Percentiles rank a stretch among this genome's conserved stretches.
These are phyloP conservation scores for Esteya vermicola DNA, from an alignment of 2,329 filamentous ascomycete species.

Conservation along the genomic window DNA sequence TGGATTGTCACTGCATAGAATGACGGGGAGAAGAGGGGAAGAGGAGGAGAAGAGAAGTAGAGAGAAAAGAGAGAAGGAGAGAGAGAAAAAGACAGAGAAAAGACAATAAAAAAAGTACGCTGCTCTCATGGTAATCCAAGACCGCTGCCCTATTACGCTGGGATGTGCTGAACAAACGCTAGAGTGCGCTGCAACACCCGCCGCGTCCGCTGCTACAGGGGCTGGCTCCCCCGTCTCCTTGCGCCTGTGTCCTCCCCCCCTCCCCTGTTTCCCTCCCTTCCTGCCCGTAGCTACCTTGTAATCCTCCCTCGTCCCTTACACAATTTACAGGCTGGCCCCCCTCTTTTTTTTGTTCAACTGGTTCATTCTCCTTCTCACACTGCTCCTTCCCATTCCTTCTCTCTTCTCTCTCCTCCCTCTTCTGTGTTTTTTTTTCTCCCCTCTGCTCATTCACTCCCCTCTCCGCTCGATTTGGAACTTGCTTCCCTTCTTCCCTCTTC, in stretches of 20 bases:
- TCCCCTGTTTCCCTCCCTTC: neutral
- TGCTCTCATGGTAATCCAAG: no score
- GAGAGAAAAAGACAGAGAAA: neutral
- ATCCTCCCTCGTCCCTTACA: neutral
- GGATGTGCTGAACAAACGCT: neutral
- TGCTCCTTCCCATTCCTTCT: no score
- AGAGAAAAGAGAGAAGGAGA: neutral
- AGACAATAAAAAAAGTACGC: neutral
- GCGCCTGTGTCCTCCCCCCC: no score
- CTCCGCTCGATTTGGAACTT: no score
- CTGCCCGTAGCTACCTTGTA: neutral
- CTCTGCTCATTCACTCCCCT: neutral
- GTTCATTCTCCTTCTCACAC: no score
- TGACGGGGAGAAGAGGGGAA: neutral
- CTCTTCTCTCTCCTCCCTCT: slow-evolving; percentile 3
- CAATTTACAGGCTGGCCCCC: no score
- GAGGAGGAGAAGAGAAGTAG: neutral
- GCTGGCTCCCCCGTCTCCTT: slow-evolving; percentile 1
- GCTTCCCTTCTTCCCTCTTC: no score
- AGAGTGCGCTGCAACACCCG: slow-evolving; percentile 1
- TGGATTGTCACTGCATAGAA: no score
- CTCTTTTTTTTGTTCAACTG: no score
- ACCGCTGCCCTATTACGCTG: no score
- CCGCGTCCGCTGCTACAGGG: neutral
- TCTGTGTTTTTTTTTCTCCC: neutral